Percentiles rank a stretch among this genome's conserved stretches.
These are phyloP conservation scores for Trebouxiophyceae sp. DNA, from an alignment of 163 green algal species.

Conservation along the genomic window DNA sequence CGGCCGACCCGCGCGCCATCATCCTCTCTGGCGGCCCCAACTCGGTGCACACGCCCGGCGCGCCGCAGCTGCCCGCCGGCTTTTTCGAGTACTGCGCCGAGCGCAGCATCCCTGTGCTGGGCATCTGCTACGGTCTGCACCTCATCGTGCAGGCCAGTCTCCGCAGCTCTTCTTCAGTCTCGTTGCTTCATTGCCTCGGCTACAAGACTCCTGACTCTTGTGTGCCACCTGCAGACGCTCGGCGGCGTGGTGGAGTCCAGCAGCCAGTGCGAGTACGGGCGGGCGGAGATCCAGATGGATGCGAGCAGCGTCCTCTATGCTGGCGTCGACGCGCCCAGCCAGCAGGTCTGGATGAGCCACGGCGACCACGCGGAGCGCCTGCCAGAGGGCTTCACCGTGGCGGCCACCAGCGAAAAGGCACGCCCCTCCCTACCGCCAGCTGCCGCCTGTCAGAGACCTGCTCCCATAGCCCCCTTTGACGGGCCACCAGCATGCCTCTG, in stretches of 20 bases:
- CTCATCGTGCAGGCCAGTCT: constrained; percentile 47
- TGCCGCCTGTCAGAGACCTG: too few species aligned
- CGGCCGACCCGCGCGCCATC: constrained; percentile 66
- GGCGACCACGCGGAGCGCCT: constrained; percentile 85
- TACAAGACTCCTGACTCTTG: background rate
- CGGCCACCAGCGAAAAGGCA: constrained; percentile 76
- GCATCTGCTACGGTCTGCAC: constrained; percentile 99
- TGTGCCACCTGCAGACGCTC: constrained; percentile 37
- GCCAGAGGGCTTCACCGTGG: constrained; percentile 75
- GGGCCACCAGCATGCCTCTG: too few species aligned
- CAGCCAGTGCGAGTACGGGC: constrained; percentile 80
- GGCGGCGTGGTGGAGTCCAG: constrained; percentile 67
- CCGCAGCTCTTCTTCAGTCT: too few species aligned
- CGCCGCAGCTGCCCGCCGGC: constrained; percentile 69
- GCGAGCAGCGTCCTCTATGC: constrained; percentile 47
- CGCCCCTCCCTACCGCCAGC: too few species aligned
- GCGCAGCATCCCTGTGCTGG: constrained; percentile 79
- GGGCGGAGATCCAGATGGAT: constrained; percentile 73
- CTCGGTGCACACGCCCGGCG: constrained; percentile 82
- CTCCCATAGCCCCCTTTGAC: too few species aligned
- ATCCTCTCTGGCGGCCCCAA: constrained; percentile 95
- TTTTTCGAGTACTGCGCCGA: constrained; percentile 80
- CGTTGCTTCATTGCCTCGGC: background rate
- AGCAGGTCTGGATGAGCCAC: constrained; percentile 98
- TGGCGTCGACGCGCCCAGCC: constrained; percentile 25